Percentiles rank a stretch among this genome's conserved stretches.
Evolutionary conservation across 2,329 filamentous ascomycete species (phyloP).

Genomic region (Huntiella savannae): DNA sequence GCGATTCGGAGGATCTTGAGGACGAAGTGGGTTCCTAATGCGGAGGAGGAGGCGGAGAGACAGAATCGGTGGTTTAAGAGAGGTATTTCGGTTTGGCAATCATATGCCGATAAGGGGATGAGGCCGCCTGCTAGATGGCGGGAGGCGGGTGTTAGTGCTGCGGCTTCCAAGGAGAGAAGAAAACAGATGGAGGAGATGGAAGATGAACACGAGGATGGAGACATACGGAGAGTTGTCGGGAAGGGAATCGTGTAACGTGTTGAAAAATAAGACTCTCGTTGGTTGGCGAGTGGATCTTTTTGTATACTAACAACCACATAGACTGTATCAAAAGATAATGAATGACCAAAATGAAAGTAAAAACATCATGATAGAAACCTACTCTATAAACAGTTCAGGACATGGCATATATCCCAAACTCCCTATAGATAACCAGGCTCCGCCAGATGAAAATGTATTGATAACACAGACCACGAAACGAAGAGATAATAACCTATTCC

Average conservation of each 20-base stretch:
- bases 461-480: neutral
- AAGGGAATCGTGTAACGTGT: neutral
- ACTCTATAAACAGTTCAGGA: neutral
- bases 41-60: constrained; percentile 36
- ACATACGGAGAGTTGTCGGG: neutral
- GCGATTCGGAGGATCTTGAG: constrained; percentile 72
- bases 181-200: neutral
- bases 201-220: neutral
- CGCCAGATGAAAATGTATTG: neutral
- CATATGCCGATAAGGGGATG: constrained; percentile 38
- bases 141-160: constrained; percentile 26
- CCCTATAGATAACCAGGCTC: too few species aligned
- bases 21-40: constrained; percentile 49
- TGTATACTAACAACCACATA: neutral
- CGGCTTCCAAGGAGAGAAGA: constrained; percentile 5
- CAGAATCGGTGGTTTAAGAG: constrained; percentile 42
- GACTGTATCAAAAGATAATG: constrained; percentile 1
- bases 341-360: constrained; percentile 1
- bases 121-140: constrained; percentile 45
- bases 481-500: neutral
- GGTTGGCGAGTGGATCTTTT: neutral
- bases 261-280: neutral
- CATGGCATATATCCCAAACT: too few species aligned
- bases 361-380: neutral
- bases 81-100: constrained; percentile 39